Evolutionary conservation across 768 basidiomycete species (phyloP).

Genomic region (Pholiota microspora): DNA sequence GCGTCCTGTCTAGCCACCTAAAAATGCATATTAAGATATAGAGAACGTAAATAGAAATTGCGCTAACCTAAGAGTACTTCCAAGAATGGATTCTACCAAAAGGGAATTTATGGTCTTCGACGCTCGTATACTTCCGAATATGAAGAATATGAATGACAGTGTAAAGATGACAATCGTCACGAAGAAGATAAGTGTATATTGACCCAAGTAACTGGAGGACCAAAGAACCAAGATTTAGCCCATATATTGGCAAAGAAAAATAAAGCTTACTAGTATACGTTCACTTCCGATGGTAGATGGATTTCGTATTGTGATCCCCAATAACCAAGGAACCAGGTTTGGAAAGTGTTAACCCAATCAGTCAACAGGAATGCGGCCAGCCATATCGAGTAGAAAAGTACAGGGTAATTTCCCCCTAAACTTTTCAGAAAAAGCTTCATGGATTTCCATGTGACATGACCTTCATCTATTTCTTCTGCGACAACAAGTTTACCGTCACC

Average conservation of each 20-base stretch:
- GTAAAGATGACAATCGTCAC: slow-evolving; percentile 3
- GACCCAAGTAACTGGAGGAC: slow-evolving; percentile 39
- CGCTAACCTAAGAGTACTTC: slow-evolving; percentile 16
- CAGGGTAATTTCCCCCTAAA: slow-evolving; percentile 32
- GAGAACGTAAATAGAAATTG: slow-evolving; percentile 3
- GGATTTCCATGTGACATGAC: slow-evolving; percentile 21
- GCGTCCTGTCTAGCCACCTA: slow-evolving; percentile 30
- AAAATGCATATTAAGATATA: background rate
- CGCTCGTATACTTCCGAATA: slow-evolving; percentile 38
- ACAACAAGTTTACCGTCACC: slow-evolving; percentile 55
- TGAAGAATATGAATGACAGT: slow-evolving; percentile 9
- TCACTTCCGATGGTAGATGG: slow-evolving; percentile 29
- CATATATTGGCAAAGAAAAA: slow-evolving; percentile 7
- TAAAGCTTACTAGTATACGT: slow-evolving; percentile 33
- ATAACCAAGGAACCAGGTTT: slow-evolving; percentile 43
- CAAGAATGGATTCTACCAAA: slow-evolving; percentile 15
- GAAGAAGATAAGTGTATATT: slow-evolving; percentile 27
- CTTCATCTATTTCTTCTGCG: slow-evolving; percentile 55
- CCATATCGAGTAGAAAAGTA: slow-evolving; percentile 31
- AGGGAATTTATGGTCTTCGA: slow-evolving; percentile 16
- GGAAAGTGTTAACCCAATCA: slow-evolving; percentile 26
- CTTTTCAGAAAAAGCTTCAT: slow-evolving; percentile 34
- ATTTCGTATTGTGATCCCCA: slow-evolving; percentile 45
- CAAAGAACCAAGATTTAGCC: background rate
- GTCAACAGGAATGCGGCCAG: slow-evolving; percentile 22